Evolutionary conservation across 2,329 filamentous ascomycete genomes (phyloP).

Genomic region (Colletotrichum australisinense): DNA sequence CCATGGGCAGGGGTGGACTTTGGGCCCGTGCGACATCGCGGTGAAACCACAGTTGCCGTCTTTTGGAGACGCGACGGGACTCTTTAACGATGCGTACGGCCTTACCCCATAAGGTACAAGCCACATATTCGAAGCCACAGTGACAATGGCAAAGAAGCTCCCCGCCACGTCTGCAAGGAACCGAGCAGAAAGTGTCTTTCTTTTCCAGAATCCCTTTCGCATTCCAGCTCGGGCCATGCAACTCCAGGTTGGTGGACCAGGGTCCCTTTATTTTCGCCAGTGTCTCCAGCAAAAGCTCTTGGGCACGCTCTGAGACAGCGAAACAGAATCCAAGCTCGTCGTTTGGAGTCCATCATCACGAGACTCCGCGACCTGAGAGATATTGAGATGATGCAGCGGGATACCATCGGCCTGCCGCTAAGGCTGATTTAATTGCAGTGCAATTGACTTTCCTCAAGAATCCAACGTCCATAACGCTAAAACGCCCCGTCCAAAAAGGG

Average conservation of each 20-base stretch:
- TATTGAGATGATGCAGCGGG: not conserved
- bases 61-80: conserved; percentile 1
- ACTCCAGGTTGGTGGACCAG: conserved; percentile 5
- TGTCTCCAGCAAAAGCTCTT: conserved; percentile 13
- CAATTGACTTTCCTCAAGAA: conserved; percentile 10
- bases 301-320: conserved; percentile 7
- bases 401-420: not conserved
- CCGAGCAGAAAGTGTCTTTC: not conserved
- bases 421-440: not conserved
- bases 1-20: conserved; percentile 17
- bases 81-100: not conserved
- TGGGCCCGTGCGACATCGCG: conserved; percentile 30
- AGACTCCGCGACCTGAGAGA: conserved; percentile 7
- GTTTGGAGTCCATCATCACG: conserved; percentile 11
- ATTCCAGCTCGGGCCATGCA: conserved; percentile 23
- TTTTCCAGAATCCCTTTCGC: conserved; percentile 18
- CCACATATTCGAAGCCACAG: conserved; percentile 4
- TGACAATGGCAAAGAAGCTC: not conserved
- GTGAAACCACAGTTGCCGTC: conserved; percentile 27
- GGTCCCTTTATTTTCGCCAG: conserved; percentile 24
- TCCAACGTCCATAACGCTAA: not conserved
- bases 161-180: not conserved
- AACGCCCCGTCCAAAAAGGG: conserved; percentile 16
- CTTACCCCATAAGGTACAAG: not conserved
- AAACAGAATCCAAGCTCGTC: conserved; percentile 7